Conservation (phyloP, 2,329 filamentous ascomycete species). For the Aspergillus neoniger region DNA sequence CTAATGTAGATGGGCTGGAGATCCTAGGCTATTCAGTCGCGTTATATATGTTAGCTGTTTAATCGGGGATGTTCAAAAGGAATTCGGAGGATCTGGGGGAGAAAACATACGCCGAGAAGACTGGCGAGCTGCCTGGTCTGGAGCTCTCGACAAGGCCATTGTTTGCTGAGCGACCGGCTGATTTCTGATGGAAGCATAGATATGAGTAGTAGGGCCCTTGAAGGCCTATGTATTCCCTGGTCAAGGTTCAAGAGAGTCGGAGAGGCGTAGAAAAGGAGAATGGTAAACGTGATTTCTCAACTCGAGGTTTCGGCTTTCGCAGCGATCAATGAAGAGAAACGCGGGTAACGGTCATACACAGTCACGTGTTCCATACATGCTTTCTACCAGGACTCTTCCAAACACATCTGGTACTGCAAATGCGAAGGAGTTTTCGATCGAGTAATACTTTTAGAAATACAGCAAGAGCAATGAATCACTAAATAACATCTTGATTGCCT, state of each 20-base stretch:
- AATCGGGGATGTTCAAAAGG: background rate
- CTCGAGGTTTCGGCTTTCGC: background rate
- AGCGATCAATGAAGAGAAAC: background rate
- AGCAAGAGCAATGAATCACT: background rate
- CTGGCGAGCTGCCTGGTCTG: conserved; percentile 45
- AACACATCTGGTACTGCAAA: no score
- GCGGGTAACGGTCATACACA: background rate
- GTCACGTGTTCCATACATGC: conserved; percentile 4
- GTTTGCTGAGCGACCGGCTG: conserved; percentile 35
- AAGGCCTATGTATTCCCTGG: background rate
- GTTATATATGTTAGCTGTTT: background rate
- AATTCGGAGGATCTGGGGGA: conserved; percentile 2
- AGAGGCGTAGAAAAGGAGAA: background rate
- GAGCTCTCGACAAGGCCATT: conserved; percentile 48
- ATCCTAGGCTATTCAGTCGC: conserved; percentile 37
- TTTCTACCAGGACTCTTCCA: no score
- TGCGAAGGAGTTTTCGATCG: no score
- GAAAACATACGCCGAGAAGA: conserved; percentile 41
- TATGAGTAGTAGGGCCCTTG: background rate
- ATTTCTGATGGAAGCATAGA: conserved; percentile 38
- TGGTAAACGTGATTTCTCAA: background rate
- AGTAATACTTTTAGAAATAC: background rate
- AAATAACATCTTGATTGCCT: conserved; percentile 15
- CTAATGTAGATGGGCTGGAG: conserved; percentile 72
- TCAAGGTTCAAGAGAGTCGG: background rate